Percentiles rank a stretch among this genome's conserved stretches.
These are phyloP conservation scores for Phytophthora hybrid DNA, from an alignment of 352 stramenopile genomes.

Conservation along the genomic window DNA sequence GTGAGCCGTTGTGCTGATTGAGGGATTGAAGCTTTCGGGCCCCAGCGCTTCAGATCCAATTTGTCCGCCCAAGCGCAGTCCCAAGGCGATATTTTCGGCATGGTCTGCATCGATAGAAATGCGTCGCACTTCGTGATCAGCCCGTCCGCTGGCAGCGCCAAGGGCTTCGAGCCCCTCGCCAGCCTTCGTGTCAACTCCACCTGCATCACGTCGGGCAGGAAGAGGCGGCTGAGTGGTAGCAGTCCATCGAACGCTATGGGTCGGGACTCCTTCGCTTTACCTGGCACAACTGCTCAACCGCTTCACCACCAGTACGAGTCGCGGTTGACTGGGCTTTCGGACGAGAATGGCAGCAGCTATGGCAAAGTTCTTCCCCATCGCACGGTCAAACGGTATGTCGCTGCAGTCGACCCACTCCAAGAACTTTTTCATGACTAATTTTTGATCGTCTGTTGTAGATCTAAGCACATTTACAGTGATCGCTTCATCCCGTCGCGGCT, in stretches of 20 bases:
- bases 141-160: conserved; percentile 24
- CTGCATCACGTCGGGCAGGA: conserved; percentile 26
- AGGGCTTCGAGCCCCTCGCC: conserved; percentile 13
- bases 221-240: conserved; percentile 32
- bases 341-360: conserved; percentile 48
- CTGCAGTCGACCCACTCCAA: neutral
- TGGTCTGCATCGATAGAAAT: conserved; percentile 41
- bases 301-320: conserved; percentile 68
- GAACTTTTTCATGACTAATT: conserved; percentile 3
- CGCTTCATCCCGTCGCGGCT: conserved; percentile 86
- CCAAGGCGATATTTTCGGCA: conserved; percentile 46
- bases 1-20: conserved; percentile 32
- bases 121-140: conserved; percentile 39
- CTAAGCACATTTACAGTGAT: conserved; percentile 89
- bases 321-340: conserved; percentile 38
- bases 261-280: conserved; percentile 20
- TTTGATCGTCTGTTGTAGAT: conserved; percentile 35
- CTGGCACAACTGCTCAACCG: conserved; percentile 31
- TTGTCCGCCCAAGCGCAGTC: conserved; percentile 43
- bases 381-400: conserved; percentile 56
- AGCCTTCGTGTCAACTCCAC: conserved; percentile 19
- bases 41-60: conserved; percentile 34
- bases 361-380: conserved; percentile 52
- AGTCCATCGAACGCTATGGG: conserved; percentile 23
- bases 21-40: neutral